phyloP scores from a whole-genome alignment of 495 filamentous ascomycete genomes.

The Penicillium pulvis region DNA sequence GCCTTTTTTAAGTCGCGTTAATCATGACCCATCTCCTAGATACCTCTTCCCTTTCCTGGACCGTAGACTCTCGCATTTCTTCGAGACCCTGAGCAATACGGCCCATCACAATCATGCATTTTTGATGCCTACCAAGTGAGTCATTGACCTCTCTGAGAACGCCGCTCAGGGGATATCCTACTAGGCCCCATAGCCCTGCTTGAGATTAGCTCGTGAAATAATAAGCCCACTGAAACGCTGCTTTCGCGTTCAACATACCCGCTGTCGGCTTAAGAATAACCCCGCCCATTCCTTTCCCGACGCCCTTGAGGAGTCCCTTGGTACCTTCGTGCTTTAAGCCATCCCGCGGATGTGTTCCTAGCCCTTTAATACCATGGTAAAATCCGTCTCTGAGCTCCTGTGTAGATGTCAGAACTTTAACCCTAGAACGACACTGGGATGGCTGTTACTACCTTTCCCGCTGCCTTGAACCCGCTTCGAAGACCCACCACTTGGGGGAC shows the following conservation, averaged over 20 bases:
- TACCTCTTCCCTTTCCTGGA: slow-evolving; percentile 22
- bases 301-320: slow-evolving; percentile 69
- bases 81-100: slow-evolving; percentile 28
- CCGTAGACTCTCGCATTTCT: slow-evolving; percentile 26
- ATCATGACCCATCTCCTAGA: slow-evolving; percentile 21
- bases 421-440: too few relatives aligned
- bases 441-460: slow-evolving; percentile 55
- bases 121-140: slow-evolving; percentile 28
- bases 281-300: slow-evolving; percentile 76
- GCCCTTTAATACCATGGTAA: slow-evolving; percentile 71
- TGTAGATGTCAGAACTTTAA: too few relatives aligned
- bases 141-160: slow-evolving; percentile 71
- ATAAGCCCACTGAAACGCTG: background rate
- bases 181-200: slow-evolving; percentile 60
- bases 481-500: slow-evolving; percentile 70
- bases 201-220: background rate
- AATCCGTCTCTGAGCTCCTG: slow-evolving; percentile 67
- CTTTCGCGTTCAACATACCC: slow-evolving; percentile 43
- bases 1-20: slow-evolving; percentile 9
- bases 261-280: slow-evolving; percentile 71
- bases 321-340: slow-evolving; percentile 70
- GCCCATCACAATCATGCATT: slow-evolving; percentile 19
- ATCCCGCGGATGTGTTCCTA: slow-evolving; percentile 70
- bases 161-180: slow-evolving; percentile 73
- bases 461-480: slow-evolving; percentile 66